A percentile compares a stretch with the other conserved stretches of the same genome.
These are phyloP conservation scores for Pichia deserticola DNA, from an alignment of 805 yeast species.

Conservation along the genomic window DNA sequence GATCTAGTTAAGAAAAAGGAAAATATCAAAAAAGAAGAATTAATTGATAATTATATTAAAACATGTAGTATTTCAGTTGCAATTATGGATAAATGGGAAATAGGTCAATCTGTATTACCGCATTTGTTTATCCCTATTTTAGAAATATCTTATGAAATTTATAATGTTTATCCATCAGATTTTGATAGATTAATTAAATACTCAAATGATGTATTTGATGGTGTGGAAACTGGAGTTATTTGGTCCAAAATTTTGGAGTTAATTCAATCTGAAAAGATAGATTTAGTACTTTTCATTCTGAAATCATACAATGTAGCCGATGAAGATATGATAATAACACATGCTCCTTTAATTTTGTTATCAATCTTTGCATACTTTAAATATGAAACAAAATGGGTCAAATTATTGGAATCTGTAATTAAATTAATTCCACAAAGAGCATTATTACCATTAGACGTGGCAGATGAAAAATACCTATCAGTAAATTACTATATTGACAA, in stretches of 20 bases:
- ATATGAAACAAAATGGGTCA: slow-evolving; percentile 29
- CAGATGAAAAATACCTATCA: slow-evolving; percentile 18
- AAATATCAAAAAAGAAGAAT: slow-evolving; percentile 12
- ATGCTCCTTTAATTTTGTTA: slow-evolving; percentile 65
- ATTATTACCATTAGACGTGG: slow-evolving; percentile 45
- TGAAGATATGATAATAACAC: slow-evolving; percentile 75
- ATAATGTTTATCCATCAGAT: slow-evolving; percentile 17
- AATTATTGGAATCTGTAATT: slow-evolving; percentile 37
- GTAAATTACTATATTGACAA: slow-evolving; percentile 3
- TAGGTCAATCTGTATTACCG: slow-evolving; percentile 71
- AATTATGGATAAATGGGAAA: slow-evolving; percentile 91
- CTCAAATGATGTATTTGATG: slow-evolving; percentile 72
- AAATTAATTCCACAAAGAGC: slow-evolving; percentile 57
- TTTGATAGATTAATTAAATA: slow-evolving; percentile 45
- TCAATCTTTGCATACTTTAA: slow-evolving; percentile 28
- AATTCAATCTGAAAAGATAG: slow-evolving; percentile 33
- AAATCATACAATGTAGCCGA: slow-evolving; percentile 68
- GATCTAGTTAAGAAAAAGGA: slow-evolving; percentile 34
- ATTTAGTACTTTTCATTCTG: slow-evolving; percentile 52
- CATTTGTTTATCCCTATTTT: slow-evolving; percentile 60
- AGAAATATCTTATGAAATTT: slow-evolving; percentile 31
- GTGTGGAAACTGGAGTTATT: slow-evolving; percentile 71
- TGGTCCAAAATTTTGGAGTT: slow-evolving; percentile 58
- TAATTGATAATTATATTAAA: slow-evolving; percentile 32
- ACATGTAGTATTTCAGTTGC: slow-evolving; percentile 63